Base-by-base conservation (phyloP, 495 filamentous ascomycete species). In the Xylaria intraflava region DNA sequence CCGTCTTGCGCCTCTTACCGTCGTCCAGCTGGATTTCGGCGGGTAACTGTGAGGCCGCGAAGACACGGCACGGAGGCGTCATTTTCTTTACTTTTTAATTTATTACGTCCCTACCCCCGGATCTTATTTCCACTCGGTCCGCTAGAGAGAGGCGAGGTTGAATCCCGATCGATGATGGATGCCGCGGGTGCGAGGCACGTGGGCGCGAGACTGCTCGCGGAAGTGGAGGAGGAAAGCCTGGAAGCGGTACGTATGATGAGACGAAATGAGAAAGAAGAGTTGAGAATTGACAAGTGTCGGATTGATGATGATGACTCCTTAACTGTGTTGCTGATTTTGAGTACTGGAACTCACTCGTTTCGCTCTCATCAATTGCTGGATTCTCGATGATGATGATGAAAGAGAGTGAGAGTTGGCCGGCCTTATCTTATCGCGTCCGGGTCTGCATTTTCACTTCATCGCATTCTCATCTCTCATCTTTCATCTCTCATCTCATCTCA, bases 191-290 rank as follows among this genome's bases (percentile, higher is more conserved):
- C 55, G 20, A 61, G 49, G 44, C 54, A 48, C 31, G 62, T 82
- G 19, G 90, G 90, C 27, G 77, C 75, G 50, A 77, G 77, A 51
- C 62, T 92, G 62, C 69, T 94, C 35, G 68, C 61, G 20, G 84
- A 89, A 60, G 75, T 88, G 43, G 76, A 83, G 55, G 81, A 82
- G 65, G 79, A 78, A 52, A 71, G 74, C 46, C 69, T 92, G 47
- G 77, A 83, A 62, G 78, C 86, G 77, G 87, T 88, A 72, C 39
- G 80, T 73, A 31, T 48, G 3, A 26, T 23, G 20, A 44, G 10
- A 24, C 3, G 14, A 24, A 16, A 38, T 16, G 22, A n/a, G 41
- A 12, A 24, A 24, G 22, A 5, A 4, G 10, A 44, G 14, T 2
- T 44, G 6, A 12, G 24, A 22, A 43, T 20, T 22, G 8, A 3